phyloP scores from a whole-genome alignment of 2,329 filamentous ascomycete genomes.

The Claviceps humidiphila region DNA sequence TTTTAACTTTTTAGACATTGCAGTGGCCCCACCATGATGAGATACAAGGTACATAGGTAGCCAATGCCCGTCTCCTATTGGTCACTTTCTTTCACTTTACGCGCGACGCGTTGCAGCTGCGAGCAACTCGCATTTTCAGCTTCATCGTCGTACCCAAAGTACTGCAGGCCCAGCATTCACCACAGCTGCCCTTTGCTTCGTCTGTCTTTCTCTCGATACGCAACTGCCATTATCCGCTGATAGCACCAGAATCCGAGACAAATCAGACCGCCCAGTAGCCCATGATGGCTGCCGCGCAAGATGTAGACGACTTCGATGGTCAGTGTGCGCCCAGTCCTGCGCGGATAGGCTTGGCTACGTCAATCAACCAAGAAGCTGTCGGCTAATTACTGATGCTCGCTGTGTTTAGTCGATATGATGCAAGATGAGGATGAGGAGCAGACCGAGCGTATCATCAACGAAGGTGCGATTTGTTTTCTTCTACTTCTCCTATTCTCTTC shows the following conservation, averaged over 20 bases:
- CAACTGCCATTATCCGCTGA: not conserved
- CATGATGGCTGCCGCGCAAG: conserved; percentile 23
- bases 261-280: not conserved
- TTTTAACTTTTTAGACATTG: no score
- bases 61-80: not conserved
- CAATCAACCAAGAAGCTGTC: not conserved
- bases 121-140: conserved; percentile 1
- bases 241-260: not conserved
- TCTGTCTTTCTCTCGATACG: no score
- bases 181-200: not conserved
- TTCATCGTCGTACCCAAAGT: conserved; percentile 9
- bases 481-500: not conserved
- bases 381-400: conserved; percentile 3
- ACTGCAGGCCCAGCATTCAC: not conserved
- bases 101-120: conserved; percentile 21
- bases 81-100: conserved; percentile 16
- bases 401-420: conserved; percentile 21
- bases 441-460: conserved; percentile 84
- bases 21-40: not conserved
- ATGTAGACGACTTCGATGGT: conserved; percentile 24
- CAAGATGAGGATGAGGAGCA: conserved; percentile 59
- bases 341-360: not conserved
- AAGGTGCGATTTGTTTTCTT: conserved; percentile 40
- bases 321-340: conserved; percentile 5
- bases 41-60: no score